A percentile compares a stretch with the other conserved stretches of the same genome.
These are phyloP conservation scores for Magnusiomyces ingens DNA, from an alignment of 1,139 yeast genomes.

Conservation along the genomic window DNA sequence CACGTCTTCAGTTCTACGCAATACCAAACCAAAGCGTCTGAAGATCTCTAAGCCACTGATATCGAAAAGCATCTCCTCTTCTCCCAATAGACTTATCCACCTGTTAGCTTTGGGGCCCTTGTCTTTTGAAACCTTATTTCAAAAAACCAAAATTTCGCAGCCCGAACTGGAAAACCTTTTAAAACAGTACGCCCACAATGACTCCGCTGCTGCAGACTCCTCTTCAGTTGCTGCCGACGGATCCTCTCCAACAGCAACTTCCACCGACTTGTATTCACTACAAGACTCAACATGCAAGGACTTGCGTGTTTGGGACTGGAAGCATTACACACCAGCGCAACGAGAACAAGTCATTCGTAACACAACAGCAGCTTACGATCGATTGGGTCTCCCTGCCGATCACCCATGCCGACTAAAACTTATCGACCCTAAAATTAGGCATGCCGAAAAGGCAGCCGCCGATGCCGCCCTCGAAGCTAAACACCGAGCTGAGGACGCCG, in stretches of 20 bases:
- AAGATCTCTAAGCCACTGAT: constrained; percentile 22
- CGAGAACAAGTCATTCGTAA: constrained; percentile 28
- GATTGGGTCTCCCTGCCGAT: constrained; percentile 26
- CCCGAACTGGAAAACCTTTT: constrained; percentile 29
- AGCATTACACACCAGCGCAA: constrained; percentile 30
- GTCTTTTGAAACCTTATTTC: constrained; percentile 24
- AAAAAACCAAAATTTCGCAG: constrained; percentile 27
- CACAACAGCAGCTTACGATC: constrained; percentile 30
- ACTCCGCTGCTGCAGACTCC: constrained; percentile 6
- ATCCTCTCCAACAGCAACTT: not conserved
- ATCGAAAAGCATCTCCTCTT: constrained; percentile 24
- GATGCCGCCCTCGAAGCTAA: constrained; percentile 12
- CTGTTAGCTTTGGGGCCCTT: constrained; percentile 32
- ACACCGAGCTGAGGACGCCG: constrained; percentile 8
- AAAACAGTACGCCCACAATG: constrained; percentile 24
- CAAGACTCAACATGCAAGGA: constrained; percentile 31
- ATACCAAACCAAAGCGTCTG: constrained; percentile 15
- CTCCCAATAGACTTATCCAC: constrained; percentile 32
- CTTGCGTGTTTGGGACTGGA: constrained; percentile 36
- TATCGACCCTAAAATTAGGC: constrained; percentile 28
- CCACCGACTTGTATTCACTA: constrained; percentile 19
- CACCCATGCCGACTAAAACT: constrained; percentile 30
- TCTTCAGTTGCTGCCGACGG: not conserved
- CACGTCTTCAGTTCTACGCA: constrained; percentile 1
- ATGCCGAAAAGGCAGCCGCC: constrained; percentile 14